Percentiles rank a stretch among this genome's conserved stretches.
Conservation (phyloP, 805 yeast species). For the Starmerella lactis-condensi region DNA sequence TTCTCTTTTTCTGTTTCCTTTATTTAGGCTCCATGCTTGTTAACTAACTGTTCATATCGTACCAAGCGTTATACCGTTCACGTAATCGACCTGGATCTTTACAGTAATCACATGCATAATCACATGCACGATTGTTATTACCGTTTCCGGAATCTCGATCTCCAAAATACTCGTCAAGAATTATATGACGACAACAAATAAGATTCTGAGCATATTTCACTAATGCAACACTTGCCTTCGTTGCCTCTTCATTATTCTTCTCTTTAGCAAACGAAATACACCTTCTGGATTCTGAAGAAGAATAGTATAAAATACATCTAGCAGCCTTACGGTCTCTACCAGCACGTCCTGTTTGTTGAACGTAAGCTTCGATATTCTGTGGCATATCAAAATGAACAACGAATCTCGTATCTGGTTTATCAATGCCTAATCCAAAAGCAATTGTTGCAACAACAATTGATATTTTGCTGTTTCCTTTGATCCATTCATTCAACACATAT, state of each 20-base stretch:
- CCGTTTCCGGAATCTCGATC: too few relatives aligned
- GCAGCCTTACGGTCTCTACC: constrained; percentile 85
- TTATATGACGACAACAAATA: constrained; percentile 70
- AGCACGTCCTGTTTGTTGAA: constrained; percentile 96
- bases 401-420: constrained; percentile 83
- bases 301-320: constrained; percentile 63
- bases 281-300: constrained; percentile 26
- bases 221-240: constrained; percentile 8
- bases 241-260: constrained; percentile 28
- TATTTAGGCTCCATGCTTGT: too few relatives aligned
- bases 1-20: not conserved
- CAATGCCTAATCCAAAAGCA: constrained; percentile 98
- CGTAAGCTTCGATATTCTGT: constrained; percentile 79
- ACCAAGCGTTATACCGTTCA: constrained; percentile 11
- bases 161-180: constrained; percentile 73
- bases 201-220: constrained; percentile 18
- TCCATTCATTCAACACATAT: constrained; percentile 64
- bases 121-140: constrained; percentile 47
- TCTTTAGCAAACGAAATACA: constrained; percentile 49
- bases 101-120: constrained; percentile 74
- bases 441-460: constrained; percentile 88
- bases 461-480: constrained; percentile 31
- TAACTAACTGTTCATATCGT: too few relatives aligned
- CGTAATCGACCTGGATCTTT: constrained; percentile 9
- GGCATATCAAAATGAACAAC: constrained; percentile 83